A percentile compares a stretch with the other conserved stretches of the same genome.
These are phyloP conservation scores for Pugionium cornutum DNA, from an alignment of 345 rosid species.

Conservation along the genomic window DNA sequence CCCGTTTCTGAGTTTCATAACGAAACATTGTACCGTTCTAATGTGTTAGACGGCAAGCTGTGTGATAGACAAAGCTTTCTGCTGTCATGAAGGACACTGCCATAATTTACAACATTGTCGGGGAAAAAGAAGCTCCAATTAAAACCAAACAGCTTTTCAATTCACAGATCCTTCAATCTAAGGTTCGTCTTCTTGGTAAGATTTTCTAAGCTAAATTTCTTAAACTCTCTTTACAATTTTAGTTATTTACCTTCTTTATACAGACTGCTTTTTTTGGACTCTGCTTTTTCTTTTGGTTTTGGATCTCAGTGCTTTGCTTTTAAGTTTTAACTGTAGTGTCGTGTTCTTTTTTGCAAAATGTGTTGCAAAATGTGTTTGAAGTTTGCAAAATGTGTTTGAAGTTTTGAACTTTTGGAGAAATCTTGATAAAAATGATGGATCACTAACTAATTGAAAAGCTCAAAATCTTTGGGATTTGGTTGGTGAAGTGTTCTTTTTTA, in stretches of 20 bases:
- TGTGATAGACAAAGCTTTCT: slow-evolving; percentile 6
- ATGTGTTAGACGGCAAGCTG: slow-evolving; percentile 8
- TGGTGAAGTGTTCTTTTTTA: not conserved
- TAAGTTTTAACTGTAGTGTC: not conserved
- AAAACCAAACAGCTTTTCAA: slow-evolving; percentile 1
- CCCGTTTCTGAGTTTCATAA: slow-evolving; percentile 12
- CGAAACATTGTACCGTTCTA: slow-evolving; percentile 16
- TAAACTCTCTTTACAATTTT: not conserved
- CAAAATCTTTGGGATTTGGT: slow-evolving; percentile 10
- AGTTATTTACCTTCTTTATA: not conserved
- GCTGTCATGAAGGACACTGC: slow-evolving; percentile 21
- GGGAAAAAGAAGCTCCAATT: slow-evolving; percentile 24
- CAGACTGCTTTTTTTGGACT: slow-evolving; percentile 17
- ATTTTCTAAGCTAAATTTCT: not conserved
- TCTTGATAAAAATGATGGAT: slow-evolving; percentile 9
- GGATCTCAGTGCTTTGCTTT: slow-evolving; percentile 13
- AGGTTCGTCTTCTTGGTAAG: slow-evolving; percentile 22
- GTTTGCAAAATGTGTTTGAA: slow-evolving; percentile 22
- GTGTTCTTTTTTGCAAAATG: no score
- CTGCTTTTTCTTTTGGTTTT: slow-evolving; percentile 19
- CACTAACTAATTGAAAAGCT: slow-evolving; percentile 19
- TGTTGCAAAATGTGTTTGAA: slow-evolving; percentile 15
- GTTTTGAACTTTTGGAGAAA: slow-evolving; percentile 12
- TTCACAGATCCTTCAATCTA: slow-evolving; percentile 18
- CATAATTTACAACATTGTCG: slow-evolving; percentile 31